Conservation (phyloP, 148 eudicot species). For the Spergularia bocconei region DNA sequence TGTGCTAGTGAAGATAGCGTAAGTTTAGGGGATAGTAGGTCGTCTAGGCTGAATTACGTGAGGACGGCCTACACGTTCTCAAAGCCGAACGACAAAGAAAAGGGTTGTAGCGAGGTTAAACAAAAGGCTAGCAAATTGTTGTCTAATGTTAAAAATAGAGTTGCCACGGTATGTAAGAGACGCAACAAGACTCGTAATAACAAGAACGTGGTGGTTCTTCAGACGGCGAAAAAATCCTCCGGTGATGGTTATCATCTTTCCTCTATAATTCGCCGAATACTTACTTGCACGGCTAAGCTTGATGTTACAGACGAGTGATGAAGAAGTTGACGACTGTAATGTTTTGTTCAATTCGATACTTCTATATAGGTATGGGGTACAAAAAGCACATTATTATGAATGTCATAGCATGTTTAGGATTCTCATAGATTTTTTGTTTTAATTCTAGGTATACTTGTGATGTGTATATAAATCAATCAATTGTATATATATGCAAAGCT, state of each 20-base stretch:
- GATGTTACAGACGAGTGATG: constrained; percentile 19
- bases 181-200: background rate
- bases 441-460: too few relatives aligned
- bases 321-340: too few relatives aligned
- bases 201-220: background rate
- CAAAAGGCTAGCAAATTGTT: constrained; percentile 41
- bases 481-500: too few relatives aligned
- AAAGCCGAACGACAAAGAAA: constrained; percentile 35
- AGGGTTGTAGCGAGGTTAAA: background rate
- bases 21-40: constrained; percentile 44
- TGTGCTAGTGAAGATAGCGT: background rate
- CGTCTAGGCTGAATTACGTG: constrained; percentile 58
- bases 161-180: constrained; percentile 13
- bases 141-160: constrained; percentile 30
- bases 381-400: too few relatives aligned
- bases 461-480: too few relatives aligned
- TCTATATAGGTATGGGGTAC: too few relatives aligned
- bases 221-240: constrained; percentile 27
- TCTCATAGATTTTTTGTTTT: too few relatives aligned
- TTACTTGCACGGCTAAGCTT: constrained; percentile 38
- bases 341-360: too few relatives aligned
- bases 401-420: too few relatives aligned
- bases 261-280: constrained; percentile 29
- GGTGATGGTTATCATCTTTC: constrained; percentile 22
- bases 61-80: constrained; percentile 59